These are phyloP conservation scores for Periglandula ipomoeae DNA, from an alignment of 2,329 filamentous ascomycete species.

Conservation along the genomic window DNA sequence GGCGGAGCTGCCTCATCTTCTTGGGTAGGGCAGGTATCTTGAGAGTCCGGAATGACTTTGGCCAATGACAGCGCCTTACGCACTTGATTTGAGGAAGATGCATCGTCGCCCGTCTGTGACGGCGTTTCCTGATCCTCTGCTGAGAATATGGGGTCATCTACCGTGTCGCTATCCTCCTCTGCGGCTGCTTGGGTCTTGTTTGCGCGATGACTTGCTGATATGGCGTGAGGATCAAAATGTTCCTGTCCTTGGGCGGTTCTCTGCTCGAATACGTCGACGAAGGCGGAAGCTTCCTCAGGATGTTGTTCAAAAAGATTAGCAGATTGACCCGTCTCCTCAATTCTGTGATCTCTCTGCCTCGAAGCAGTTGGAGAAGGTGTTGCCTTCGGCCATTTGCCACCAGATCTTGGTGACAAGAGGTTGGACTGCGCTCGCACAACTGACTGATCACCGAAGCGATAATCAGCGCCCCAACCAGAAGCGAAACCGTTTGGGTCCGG, in stretches of 20 bases:
- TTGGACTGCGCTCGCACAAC: slow-evolving; percentile 1
- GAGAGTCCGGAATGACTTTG: slow-evolving; percentile 19
- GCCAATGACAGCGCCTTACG: not conserved
- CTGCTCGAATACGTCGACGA: not conserved
- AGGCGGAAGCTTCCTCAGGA: slow-evolving; percentile 6
- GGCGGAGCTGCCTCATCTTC: not conserved
- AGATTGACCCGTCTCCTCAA: not conserved
- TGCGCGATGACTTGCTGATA: not conserved
- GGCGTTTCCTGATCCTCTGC: slow-evolving; percentile 1
- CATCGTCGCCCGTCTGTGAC: slow-evolving; percentile 8
- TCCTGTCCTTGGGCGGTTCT: not conserved
- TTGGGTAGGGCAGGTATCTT: slow-evolving; percentile 15
- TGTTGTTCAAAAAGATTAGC: slow-evolving; percentile 8
- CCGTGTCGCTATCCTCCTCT: slow-evolving; percentile 7
- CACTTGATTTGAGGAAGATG: slow-evolving; percentile 1
- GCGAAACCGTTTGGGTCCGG: slow-evolving; percentile 19
- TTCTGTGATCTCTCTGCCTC: not conserved
- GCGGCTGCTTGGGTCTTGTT: not conserved
- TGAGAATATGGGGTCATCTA: slow-evolving; percentile 7
- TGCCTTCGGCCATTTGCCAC: slow-evolving; percentile 3
- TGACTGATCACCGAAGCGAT: slow-evolving; percentile 13
- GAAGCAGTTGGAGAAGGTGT: not conserved
- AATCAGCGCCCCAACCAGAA: slow-evolving; percentile 25
- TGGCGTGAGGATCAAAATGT: not conserved
- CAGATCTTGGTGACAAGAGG: slow-evolving; percentile 5